Conservation (phyloP, 306 rosid species). For the Adenanthera pavonina region DNA sequence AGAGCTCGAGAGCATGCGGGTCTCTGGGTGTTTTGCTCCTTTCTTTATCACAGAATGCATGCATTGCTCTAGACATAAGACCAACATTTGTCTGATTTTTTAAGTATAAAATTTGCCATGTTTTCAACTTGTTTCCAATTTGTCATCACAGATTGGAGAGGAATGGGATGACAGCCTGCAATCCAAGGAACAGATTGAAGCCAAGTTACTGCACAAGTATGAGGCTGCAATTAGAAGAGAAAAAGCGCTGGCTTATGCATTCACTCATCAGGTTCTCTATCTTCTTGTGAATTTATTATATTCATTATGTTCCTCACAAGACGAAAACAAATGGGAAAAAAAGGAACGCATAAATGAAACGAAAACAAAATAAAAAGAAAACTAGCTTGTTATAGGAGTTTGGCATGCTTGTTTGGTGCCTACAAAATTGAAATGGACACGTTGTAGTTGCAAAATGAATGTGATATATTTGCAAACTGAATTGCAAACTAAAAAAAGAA, state of each 20-base stretch:
- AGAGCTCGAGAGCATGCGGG: slow-evolving; percentile 88
- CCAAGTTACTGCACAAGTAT: slow-evolving; percentile 77
- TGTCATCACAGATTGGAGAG: slow-evolving; percentile 77
- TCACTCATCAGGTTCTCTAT: slow-evolving; percentile 88
- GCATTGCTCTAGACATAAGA: background rate
- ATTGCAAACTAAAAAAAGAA: too few species aligned
- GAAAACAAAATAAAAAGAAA: background rate
- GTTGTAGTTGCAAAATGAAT: background rate
- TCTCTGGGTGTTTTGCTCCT: slow-evolving; percentile 45
- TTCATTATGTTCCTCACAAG: background rate
- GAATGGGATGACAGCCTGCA: slow-evolving; percentile 98
- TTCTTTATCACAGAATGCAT: slow-evolving; percentile 18
- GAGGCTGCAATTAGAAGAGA: slow-evolving; percentile 96
- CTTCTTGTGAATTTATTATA: slow-evolving; percentile 31
- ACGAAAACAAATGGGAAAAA: background rate
- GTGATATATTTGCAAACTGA: background rate
- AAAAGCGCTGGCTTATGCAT: slow-evolving; percentile 95
- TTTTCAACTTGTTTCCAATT: slow-evolving; percentile 36
- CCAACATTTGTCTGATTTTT: slow-evolving; percentile 11
- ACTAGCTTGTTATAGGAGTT: background rate
- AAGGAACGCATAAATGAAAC: slow-evolving; percentile 22
- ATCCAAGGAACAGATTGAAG: slow-evolving; percentile 96
- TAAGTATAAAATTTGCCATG: slow-evolving; percentile 30
- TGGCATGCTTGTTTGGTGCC: background rate
- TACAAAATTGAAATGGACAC: background rate